Base-by-base conservation (phyloP, 257 asterid species). In the Rauvolfia tetraphylla region DNA sequence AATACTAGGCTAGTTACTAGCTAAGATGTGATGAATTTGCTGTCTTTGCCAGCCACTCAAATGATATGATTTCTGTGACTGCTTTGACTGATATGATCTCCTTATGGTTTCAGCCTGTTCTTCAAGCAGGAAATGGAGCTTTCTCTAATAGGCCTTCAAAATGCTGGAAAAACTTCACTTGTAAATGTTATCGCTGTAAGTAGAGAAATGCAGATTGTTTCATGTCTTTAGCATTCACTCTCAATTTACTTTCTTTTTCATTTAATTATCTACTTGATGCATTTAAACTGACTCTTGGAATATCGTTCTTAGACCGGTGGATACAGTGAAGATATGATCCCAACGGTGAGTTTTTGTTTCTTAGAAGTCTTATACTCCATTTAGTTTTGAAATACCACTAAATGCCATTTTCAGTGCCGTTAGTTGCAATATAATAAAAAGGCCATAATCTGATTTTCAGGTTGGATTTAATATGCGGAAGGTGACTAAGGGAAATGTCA, bases 111-210 rank as follows among this genome's bases (percentile, higher is more conserved):
- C 92, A 94, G 97, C 91, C 93, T 92, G 63, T 94, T 94, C 81
- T 92, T 94, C 92, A 94, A 94, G 96, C 98, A 94, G 90, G 98
- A 94, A 88, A 94, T 94, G 98, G 98, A 94, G 89, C 95, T 94
- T 76, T 94, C 98, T 80, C 85, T 94, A 74, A 94, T 94, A 84
- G 98, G 98, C 79, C 93, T 94, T 72, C 98, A 94, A 79, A 94
- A 94, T 80, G 98, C 98, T n/a, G 98, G 98, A 77, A 94, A 94
- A 88, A 92, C 98, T 71, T 94, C 98, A 27, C 98, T 94, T 74
- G 98, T 94, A 70, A 92, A 94, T 80, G 98, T 92, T 81, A 88
- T 94, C 14, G 98, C 97, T 78, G 98, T 94, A 89, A 92, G 98
- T 88, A 12, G 73, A 68, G 46, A 58, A 48, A 62, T n/a, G 29